Evolutionary conservation across 768 basidiomycete genomes (phyloP).

Genomic region (Russula vinacea): DNA sequence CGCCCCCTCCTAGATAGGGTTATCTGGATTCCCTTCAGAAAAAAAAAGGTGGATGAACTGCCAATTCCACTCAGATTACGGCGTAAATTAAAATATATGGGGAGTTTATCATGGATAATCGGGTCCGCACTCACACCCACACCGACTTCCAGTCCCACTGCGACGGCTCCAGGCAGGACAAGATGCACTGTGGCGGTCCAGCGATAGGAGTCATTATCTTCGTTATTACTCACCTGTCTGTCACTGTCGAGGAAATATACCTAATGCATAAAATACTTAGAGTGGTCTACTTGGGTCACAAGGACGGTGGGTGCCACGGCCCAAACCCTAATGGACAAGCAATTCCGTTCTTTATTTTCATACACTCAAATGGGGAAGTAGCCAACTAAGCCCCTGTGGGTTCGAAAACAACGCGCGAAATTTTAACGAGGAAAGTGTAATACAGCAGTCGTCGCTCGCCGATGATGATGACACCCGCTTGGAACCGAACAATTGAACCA

Average conservation of each 20-base stretch:
- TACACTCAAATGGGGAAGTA: conserved; percentile 15
- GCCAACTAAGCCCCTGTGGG: not conserved
- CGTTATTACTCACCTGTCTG: conserved; percentile 8
- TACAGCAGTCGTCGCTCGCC: not conserved
- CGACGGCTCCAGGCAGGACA: too few relatives aligned
- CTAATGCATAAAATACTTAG: not conserved
- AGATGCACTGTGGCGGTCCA: not conserved
- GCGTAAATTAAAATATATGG: conserved; percentile 6
- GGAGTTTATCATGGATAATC: conserved; percentile 4
- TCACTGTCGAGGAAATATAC: not conserved
- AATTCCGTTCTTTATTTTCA: not conserved
- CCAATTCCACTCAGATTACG: conserved; percentile 9
- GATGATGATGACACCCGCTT: conserved; percentile 4
- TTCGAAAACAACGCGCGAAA: not conserved
- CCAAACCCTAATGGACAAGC: not conserved
- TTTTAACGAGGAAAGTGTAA: not conserved
- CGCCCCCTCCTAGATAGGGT: conserved; percentile 13
- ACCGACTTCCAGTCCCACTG: not conserved
- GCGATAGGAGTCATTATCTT: not conserved
- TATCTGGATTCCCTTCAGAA: not conserved
- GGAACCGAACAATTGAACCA: conserved; percentile 5
- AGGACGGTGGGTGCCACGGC: not conserved
- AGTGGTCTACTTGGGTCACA: not conserved
- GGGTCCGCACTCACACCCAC: conserved; percentile 7
- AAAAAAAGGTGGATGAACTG: not conserved